Percentiles rank a stretch among this genome's conserved stretches.
These are phyloP conservation scores for Trifolium repens DNA, from an alignment of 306 rosid species.

Conservation along the genomic window DNA sequence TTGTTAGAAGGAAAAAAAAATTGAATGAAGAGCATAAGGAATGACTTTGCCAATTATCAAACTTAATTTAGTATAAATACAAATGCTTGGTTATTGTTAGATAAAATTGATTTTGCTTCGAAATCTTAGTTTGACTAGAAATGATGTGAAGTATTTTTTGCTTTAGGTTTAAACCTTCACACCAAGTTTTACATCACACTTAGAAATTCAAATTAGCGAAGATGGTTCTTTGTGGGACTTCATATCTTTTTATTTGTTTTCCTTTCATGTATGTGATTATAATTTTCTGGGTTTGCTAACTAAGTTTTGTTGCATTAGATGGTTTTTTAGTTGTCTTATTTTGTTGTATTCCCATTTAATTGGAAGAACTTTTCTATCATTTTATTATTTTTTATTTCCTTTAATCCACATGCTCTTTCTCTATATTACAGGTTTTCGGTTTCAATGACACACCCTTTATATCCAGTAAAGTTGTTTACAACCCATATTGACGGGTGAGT, in stretches of 20 bases:
- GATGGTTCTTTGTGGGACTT: constrained; percentile 20
- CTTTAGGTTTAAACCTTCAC: neutral
- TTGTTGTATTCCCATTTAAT: neutral
- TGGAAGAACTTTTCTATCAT: neutral
- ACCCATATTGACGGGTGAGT: constrained; percentile 80
- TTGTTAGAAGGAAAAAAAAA: neutral
- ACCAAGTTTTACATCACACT: neutral
- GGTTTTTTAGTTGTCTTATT: neutral
- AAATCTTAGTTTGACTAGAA: constrained; percentile 12
- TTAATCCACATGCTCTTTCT: neutral
- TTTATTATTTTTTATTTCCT: constrained; percentile 11
- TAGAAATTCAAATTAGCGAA: neutral
- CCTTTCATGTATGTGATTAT: constrained; percentile 4
- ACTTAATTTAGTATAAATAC: neutral
- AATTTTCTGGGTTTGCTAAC: constrained; percentile 24
- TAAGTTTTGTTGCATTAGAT: constrained; percentile 16
- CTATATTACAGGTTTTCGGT: constrained; percentile 68
- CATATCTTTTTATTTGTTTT: neutral
- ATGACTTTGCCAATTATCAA: neutral
- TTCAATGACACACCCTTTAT: constrained; percentile 63
- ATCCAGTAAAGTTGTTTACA: constrained; percentile 69
- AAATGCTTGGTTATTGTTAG: neutral
- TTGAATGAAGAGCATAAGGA: neutral
- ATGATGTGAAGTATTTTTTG: neutral
- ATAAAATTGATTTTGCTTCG: neutral